phyloP scores from a whole-genome alignment of 148 eudicot species.

The Pharnaceum exiguum region DNA sequence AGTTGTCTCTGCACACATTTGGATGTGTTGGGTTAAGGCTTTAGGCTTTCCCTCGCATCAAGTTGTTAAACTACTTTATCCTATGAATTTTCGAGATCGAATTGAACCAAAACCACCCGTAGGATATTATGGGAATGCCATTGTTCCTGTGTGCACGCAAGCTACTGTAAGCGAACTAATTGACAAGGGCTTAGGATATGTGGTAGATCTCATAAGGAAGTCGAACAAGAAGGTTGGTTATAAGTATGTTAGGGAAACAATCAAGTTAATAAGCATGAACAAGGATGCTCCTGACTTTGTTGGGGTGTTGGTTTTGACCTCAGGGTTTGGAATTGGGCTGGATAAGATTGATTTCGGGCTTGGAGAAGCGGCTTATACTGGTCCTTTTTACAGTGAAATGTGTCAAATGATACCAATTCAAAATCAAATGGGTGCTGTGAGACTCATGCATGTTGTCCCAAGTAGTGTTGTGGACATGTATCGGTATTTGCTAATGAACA shows the following conservation, averaged over 20 bases:
- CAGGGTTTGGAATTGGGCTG: slow-evolving; percentile 75
- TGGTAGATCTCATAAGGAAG: slow-evolving; percentile 28
- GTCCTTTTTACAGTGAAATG: slow-evolving; percentile 62
- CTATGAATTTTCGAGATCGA: slow-evolving; percentile 52
- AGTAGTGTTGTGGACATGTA: slow-evolving; percentile 40
- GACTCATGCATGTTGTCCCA: slow-evolving; percentile 74
- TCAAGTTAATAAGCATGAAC: slow-evolving; percentile 43
- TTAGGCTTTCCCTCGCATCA: slow-evolving; percentile 48
- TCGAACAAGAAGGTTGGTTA: slow-evolving; percentile 61
- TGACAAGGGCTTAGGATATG: slow-evolving; percentile 44
- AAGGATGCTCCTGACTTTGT: slow-evolving; percentile 56
- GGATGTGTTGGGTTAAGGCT: slow-evolving; percentile 74
- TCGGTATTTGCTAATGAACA: slow-evolving; percentile 32
- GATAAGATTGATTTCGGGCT: slow-evolving; percentile 79
- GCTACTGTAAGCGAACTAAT: slow-evolving; percentile 37
- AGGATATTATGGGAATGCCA: slow-evolving; percentile 74
- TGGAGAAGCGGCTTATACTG: slow-evolving; percentile 62
- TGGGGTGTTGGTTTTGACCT: slow-evolving; percentile 61
- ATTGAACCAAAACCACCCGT: slow-evolving; percentile 51
- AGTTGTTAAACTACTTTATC: slow-evolving; percentile 46
- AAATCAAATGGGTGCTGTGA: slow-evolving; percentile 41
- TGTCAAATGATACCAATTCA: slow-evolving; percentile 61
- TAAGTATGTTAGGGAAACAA: slow-evolving; percentile 53
- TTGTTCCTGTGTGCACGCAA: slow-evolving; percentile 63
- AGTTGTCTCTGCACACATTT: slow-evolving; percentile 60